Evolutionary conservation across 495 filamentous ascomycete genomes (phyloP).

Genomic region (Aspergillus biplanus): DNA sequence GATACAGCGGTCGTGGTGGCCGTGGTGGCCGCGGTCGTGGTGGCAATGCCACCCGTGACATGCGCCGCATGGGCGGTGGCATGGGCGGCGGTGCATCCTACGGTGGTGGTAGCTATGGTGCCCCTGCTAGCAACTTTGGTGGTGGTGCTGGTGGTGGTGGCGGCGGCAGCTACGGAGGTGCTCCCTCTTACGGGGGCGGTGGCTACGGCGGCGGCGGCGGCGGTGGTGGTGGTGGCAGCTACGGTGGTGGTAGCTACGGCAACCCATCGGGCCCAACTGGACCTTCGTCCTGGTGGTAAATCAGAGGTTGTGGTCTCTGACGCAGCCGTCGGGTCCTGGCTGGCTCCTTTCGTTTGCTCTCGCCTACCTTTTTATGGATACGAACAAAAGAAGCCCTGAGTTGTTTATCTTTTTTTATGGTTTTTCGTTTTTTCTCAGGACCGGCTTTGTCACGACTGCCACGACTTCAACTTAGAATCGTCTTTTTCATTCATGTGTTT

Average conservation of each 20-base stretch:
- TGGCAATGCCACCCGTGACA: conserved; percentile 77
- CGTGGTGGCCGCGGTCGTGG: conserved; percentile 71
- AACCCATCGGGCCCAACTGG: conserved; percentile 83
- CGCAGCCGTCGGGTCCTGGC: conserved; percentile 51
- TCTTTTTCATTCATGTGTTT: conserved; percentile 27
- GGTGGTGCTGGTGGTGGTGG: conserved; percentile 55
- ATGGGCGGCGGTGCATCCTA: conserved; percentile 35
- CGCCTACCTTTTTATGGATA: conserved; percentile 46
- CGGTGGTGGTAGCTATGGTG: conserved; percentile 50
- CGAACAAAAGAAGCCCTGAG: conserved; percentile 54
- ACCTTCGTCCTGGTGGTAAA: conserved; percentile 96
- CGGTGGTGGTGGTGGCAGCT: conserved; percentile 34
- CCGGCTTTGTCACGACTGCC: conserved; percentile 56
- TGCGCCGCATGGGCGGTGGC: conserved; percentile 65
- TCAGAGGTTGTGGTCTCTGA: conserved; percentile 49
- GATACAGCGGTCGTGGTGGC: conserved; percentile 72
- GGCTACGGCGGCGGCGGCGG: conserved; percentile 68
- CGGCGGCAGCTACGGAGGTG: conserved; percentile 18
- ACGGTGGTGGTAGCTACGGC: conserved; percentile 60
- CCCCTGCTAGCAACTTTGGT: conserved; percentile 41
- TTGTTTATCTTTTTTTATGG: conserved; percentile 45
- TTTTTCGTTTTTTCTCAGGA: conserved; percentile 45
- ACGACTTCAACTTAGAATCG: conserved; percentile 43
- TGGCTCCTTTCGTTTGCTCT: conserved; percentile 47
- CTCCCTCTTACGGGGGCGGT: conserved; percentile 43